Base-by-base conservation (phyloP, 1,284 basidiomycete genomes). In the Marasmius sp. region DNA sequence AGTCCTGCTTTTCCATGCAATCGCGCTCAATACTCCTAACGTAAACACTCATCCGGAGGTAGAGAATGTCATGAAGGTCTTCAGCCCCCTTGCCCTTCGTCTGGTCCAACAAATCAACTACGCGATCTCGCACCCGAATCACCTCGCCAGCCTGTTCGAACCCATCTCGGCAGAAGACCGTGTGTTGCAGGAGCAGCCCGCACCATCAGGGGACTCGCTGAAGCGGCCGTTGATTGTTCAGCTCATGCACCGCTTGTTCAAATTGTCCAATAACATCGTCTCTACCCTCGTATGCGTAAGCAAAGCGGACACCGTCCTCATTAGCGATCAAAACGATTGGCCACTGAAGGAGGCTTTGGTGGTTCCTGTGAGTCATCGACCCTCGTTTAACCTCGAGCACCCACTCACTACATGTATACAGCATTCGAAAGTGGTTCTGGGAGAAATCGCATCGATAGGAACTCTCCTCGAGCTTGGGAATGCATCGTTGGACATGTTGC, bases 91-190 rank as follows among this genome's bases (percentile, higher is more conserved):
- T 60, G 87, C 87, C 0, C 77, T 95, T 18, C 76, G 84, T 41
- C 83, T 96, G n/a, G 78, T 98, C 0, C 93, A 94, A 70, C 91
- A 95, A 64, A 75, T 97, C 61, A 94, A 94, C 71, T 95, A 95
- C 68, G 92, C 94, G 0, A 81, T 97, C 58, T 91, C 93, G 0
- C 95, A 97, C 75, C 95, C 96, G 7, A 91, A 94, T 68, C 90
- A 94, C 67, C 83, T 97, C 20, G 85, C 88, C 0, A 89, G 87
- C 61, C 79, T 94, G 45, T 80, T 97, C 63, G 93, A 95, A 64
- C 89, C 93, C 2, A 79, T 91, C n/a, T 89, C 89, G 0, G 72
- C 82, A 2, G 91, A 91, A n/a, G 94, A 96, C 66, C 82, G 87
- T 45, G 71, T 75, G 0, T 81, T 82, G 64, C 77, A 88, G 51